Evolutionary conservation across 2,329 filamentous ascomycete genomes (phyloP).

Genomic region (Calonectria fujianensis): DNA sequence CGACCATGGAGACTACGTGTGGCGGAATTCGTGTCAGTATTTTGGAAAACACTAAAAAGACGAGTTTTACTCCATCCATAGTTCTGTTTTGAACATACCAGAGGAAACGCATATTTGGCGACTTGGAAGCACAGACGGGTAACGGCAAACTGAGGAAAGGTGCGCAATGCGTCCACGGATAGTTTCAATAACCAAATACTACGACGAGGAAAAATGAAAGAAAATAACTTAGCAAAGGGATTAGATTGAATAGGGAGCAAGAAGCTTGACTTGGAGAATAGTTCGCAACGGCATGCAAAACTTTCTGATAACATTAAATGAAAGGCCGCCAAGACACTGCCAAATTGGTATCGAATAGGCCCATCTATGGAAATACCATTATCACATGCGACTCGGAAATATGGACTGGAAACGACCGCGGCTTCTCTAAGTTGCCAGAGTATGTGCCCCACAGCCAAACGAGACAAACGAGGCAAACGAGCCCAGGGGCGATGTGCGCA

Average conservation of each 20-base stretch:
- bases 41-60: not conserved
- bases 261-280: not conserved
- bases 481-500: not conserved
- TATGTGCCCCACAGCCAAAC: not conserved
- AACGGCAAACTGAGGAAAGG: not conserved
- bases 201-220: not conserved
- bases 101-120: slow-evolving; percentile 12
- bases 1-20: slow-evolving; percentile 13
- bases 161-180: not conserved
- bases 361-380: not conserved
- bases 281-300: not conserved
- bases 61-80: not conserved
- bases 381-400: slow-evolving; percentile 1
- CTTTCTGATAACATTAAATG: not conserved
- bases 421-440: not conserved
- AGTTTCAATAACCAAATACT: not conserved
- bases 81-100: not conserved
- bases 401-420: not conserved
- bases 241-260: not conserved
- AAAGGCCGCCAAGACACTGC: too few species aligned
- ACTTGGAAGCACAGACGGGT: not conserved
- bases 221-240: not conserved
- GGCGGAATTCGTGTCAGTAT: not conserved
- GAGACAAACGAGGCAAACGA: not conserved
- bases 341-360: too few species aligned